A percentile compares a stretch with the other conserved stretches of the same genome.
phyloP scores from a whole-genome alignment of 768 basidiomycete species.

The Boletus rubroflammeus region DNA sequence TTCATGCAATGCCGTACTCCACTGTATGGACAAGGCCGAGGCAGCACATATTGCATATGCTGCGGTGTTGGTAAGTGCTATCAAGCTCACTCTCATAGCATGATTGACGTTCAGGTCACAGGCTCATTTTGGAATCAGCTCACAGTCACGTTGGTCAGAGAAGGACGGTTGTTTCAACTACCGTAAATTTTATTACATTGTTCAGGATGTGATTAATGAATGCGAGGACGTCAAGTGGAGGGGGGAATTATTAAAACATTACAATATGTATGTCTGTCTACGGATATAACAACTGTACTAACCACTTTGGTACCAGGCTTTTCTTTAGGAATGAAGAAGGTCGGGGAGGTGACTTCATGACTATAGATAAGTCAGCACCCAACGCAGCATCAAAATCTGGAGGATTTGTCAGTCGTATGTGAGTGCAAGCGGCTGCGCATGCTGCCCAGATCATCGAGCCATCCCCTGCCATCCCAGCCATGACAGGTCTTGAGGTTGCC shows the following conservation, averaged over 20 bases:
- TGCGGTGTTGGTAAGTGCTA: neutral
- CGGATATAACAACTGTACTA: neutral
- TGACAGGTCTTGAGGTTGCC: too few species aligned
- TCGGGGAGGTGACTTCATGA: neutral
- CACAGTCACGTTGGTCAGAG: conserved; percentile 2
- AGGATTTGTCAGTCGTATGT: neutral
- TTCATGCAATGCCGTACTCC: neutral
- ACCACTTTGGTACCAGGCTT: neutral
- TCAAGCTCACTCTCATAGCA: neutral
- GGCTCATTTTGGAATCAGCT: conserved; percentile 9
- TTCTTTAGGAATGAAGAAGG: neutral
- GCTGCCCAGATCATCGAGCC: neutral
- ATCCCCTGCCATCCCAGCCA: too few species aligned
- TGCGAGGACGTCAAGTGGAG: neutral
- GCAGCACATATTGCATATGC: conserved; percentile 4
- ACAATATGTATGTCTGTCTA: neutral
- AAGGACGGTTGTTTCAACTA: conserved; percentile 6
- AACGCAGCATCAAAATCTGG: too few species aligned
- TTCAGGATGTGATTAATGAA: neutral
- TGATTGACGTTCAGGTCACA: neutral
- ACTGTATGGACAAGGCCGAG: neutral
- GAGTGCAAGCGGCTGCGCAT: neutral
- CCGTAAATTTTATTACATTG: neutral
- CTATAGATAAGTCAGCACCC: too few species aligned
- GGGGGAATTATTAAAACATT: neutral